Evolutionary conservation across 2,329 filamentous ascomycete genomes (phyloP), one percentile per base, ranked within the genome.

Genomic region (Ceratocystis cacaofunesta): DNA sequence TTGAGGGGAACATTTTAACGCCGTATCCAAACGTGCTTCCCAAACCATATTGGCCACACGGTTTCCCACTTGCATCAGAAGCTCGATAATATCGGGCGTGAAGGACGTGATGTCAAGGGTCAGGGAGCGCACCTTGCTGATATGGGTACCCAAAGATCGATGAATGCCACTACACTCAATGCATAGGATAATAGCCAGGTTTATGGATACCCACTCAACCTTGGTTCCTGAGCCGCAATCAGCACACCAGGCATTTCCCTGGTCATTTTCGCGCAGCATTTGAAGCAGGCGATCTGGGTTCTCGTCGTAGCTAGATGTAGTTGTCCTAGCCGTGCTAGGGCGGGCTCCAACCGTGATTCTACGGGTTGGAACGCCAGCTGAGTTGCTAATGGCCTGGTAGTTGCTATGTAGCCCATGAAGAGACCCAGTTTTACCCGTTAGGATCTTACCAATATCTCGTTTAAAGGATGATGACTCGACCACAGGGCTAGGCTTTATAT

Each of bases 161-260:
- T 99, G 94, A 68, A 99, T 96, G 69, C 94, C 94, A 73, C 92
- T 96, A 76, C 94, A 99, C 75, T 99, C 92, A 73, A 96, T 96
- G 77, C 94, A 99, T 22, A 99, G 82, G 64, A 99, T 87, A 67
- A 99, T 96, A 58, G 90, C 94, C 3, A 99, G 81, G 71, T 99
- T 99, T 76, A 99, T 96, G 0, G 94, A 97, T 32, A 97, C 94
- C 94, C 94, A 99, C 75, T 99, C 94, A 25, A 96, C 92, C 77
- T 96, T 97, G 72, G 86, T 84, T 43, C 88, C 87, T 6, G 91
- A 95, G 10, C 90, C 89, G 72, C 94, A 99, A 74, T 99, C 94
- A 17, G 94, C 94, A 73, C 94, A 99, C 82, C 88, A 89, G 70
- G 85, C 87, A 75, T 99, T 99, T 50, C 90, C 92, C 71, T 95